Conservation (phyloP, 768 basidiomycete genomes). For the Grammothele lineata region DNA sequence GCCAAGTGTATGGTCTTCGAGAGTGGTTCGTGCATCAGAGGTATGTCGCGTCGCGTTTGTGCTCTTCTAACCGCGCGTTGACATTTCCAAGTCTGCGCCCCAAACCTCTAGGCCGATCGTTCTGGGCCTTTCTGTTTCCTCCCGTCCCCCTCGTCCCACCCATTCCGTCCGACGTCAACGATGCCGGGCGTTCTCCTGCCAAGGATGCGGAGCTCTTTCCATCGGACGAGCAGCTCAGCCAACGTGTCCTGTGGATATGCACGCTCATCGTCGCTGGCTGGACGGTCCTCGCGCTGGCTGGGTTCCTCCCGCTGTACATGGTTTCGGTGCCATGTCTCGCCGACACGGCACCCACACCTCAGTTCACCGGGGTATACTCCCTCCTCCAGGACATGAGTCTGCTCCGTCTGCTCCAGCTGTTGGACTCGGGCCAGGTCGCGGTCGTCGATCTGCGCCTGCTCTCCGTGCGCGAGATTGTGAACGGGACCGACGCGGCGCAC, state of each 20-base stretch:
- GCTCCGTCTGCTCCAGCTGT: slow-evolving; percentile 62
- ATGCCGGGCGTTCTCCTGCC: slow-evolving; percentile 45
- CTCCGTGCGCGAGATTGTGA: slow-evolving; percentile 30
- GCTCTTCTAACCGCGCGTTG: not conserved
- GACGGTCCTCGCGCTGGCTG: slow-evolving; percentile 66
- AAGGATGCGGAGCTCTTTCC: slow-evolving; percentile 58
- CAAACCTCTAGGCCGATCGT: slow-evolving; percentile 48
- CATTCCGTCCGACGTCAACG: slow-evolving; percentile 51
- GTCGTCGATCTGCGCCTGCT: slow-evolving; percentile 19
- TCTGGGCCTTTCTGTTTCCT: slow-evolving; percentile 70
- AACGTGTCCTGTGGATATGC: slow-evolving; percentile 65
- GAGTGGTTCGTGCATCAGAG: slow-evolving; percentile 75
- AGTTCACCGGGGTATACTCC: slow-evolving; percentile 57
- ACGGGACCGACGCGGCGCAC: slow-evolving; percentile 33
- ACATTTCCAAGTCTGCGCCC: slow-evolving; percentile 52
- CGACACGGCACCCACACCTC: slow-evolving; percentile 38
- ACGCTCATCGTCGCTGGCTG: slow-evolving; percentile 62
- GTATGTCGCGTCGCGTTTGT: slow-evolving; percentile 37
- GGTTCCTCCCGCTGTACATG: slow-evolving; percentile 69
- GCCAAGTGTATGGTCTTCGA: slow-evolving; percentile 66
- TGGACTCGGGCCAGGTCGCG: slow-evolving; percentile 35
- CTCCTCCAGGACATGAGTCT: slow-evolving; percentile 73
- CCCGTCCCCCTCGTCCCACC: slow-evolving; percentile 61
- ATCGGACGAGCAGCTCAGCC: slow-evolving; percentile 70
- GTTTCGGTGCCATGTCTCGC: slow-evolving; percentile 67